phyloP scores from a whole-genome alignment of 305 asterid genomes.

The Fraxinus albicans region DNA sequence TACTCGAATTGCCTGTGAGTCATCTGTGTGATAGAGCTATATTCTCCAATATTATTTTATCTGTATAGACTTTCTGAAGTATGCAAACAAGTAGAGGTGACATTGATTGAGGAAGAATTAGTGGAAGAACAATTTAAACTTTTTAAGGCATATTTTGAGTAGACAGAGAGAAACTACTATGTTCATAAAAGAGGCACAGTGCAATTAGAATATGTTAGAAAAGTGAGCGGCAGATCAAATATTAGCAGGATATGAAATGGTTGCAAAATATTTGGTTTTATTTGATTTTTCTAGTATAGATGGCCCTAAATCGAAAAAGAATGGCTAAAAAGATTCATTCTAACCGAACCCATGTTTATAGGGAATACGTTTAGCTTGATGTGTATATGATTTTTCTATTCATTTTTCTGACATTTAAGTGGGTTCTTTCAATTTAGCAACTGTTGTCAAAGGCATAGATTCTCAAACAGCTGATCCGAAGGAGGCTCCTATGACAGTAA shows the following conservation, averaged over 20 bases:
- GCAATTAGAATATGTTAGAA: background rate
- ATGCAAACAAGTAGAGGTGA: background rate
- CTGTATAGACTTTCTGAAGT: background rate
- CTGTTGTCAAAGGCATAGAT: slow-evolving; percentile 23
- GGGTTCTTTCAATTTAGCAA: slow-evolving; percentile 25
- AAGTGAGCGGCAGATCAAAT: background rate
- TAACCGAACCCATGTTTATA: background rate
- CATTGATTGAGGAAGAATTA: background rate
- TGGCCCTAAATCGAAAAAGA: no score
- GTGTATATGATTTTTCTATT: background rate
- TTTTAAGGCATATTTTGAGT: background rate
- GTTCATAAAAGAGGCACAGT: background rate
- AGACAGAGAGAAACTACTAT: background rate
- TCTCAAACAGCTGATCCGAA: slow-evolving; percentile 32
- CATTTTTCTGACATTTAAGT: slow-evolving; percentile 7
- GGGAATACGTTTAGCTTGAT: background rate
- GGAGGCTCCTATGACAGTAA: slow-evolving; percentile 44
- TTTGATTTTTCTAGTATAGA: background rate
- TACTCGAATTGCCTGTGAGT: background rate
- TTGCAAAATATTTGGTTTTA: background rate
- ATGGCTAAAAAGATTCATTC: background rate
- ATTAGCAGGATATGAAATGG: background rate
- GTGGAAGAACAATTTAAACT: background rate
- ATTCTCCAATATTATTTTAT: background rate
- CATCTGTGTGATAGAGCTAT: slow-evolving; percentile 2